These are phyloP conservation scores for Paecilomyces variotii DNA, from an alignment of 2,329 filamentous ascomycete genomes.

Conservation along the genomic window DNA sequence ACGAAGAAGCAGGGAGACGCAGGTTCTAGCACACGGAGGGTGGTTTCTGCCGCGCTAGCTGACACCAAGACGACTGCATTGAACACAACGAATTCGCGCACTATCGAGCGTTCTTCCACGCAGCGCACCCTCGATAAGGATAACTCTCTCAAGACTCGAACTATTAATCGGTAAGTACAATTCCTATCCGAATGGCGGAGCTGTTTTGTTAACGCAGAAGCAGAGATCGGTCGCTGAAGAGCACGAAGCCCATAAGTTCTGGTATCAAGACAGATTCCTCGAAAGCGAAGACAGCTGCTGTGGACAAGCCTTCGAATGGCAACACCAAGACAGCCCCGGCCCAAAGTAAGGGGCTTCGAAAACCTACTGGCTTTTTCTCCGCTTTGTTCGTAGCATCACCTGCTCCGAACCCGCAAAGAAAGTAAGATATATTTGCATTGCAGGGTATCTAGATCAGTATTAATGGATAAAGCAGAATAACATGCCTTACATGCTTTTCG, in stretches of 20 bases:
- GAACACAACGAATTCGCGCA: background rate
- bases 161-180: background rate
- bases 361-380: slow-evolving; percentile 2
- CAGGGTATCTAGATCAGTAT: background rate
- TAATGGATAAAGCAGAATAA: slow-evolving; percentile 43
- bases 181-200: background rate
- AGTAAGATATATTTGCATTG: slow-evolving; percentile 5
- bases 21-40: background rate
- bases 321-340: background rate
- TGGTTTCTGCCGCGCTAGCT: background rate
- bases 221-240: background rate
- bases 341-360: slow-evolving; percentile 3
- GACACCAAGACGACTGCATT: background rate
- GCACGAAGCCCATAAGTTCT: background rate
- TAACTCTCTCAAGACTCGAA: background rate
- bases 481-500: slow-evolving; percentile 64
- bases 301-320: background rate
- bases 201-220: background rate
- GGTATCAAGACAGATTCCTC: background rate
- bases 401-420: slow-evolving; percentile 5
- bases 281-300: background rate
- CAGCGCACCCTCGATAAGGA: background rate
- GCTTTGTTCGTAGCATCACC: slow-evolving; percentile 5
- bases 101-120: background rate
- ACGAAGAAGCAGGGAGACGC: background rate